These are phyloP conservation scores for Helotiales sp. DNA, from an alignment of 2,329 filamentous ascomycete species.

Conservation along the genomic window DNA sequence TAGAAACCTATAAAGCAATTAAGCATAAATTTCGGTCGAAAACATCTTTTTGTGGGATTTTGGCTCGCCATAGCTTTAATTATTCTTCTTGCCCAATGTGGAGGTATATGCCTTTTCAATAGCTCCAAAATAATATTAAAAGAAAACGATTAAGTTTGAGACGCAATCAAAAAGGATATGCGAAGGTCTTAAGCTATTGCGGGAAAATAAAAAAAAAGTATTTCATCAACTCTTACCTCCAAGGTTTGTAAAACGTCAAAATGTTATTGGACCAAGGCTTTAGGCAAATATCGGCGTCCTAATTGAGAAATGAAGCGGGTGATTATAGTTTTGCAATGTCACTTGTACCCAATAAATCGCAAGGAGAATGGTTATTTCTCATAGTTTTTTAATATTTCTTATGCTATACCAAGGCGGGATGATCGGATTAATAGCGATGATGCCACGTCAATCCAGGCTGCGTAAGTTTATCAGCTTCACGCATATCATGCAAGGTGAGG, in stretches of 20 bases:
- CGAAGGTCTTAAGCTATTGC: background rate
- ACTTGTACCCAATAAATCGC: background rate
- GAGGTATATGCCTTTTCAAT: conserved; percentile 1
- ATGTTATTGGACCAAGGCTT: conserved; percentile 12
- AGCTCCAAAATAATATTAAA: background rate
- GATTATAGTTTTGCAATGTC: background rate
- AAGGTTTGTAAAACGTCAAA: background rate
- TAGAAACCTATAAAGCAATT: conserved; percentile 19
- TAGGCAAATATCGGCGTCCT: conserved; percentile 14
- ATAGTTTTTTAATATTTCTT: no score
- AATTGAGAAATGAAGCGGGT: conserved; percentile 13
- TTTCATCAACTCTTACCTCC: background rate
- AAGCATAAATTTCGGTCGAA: conserved; percentile 9
- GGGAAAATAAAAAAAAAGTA: no score
- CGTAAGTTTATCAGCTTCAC: no score
- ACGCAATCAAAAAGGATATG: background rate
- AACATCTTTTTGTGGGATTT: conserved; percentile 6
- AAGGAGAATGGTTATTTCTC: no score
- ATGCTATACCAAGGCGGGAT: no score
- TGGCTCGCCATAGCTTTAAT: background rate
- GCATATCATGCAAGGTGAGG: no score
- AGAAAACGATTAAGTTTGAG: no score
- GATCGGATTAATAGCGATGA: no score
- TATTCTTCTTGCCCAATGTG: background rate
- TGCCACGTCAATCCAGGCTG: no score